These are phyloP conservation scores for Calendula officinalis DNA, from an alignment of 129 eudicot species.

Conservation along the genomic window DNA sequence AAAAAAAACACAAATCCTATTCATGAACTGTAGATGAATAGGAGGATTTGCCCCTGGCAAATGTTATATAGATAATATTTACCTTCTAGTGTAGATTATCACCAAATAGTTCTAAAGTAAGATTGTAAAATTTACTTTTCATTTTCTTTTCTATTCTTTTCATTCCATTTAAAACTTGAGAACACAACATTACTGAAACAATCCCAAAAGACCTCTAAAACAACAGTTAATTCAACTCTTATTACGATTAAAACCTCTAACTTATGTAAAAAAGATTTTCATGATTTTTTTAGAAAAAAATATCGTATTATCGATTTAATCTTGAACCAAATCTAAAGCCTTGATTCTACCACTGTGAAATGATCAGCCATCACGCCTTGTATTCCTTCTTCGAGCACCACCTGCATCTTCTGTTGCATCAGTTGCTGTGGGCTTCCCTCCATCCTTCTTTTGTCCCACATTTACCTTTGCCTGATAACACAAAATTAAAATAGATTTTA, in stretches of 20 bases:
- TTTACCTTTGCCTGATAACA: conserved; percentile 31
- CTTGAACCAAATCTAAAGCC: conserved; percentile 22
- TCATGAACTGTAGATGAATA: too few species aligned
- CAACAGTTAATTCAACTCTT: conserved; percentile 4
- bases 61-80: too few species aligned
- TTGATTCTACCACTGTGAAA: conserved; percentile 22
- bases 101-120: too few species aligned
- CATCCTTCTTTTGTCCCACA: conserved; percentile 34
- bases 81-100: too few species aligned
- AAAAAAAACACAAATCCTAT: too few species aligned
- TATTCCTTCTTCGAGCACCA: conserved; percentile 45
- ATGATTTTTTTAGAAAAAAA: background rate
- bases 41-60: too few species aligned
- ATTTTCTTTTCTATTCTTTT: too few species aligned
- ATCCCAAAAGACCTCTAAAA: background rate
- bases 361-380: conserved; percentile 47
- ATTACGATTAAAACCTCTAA: conserved; percentile 26
- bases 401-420: conserved; percentile 44
- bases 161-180: too few species aligned
- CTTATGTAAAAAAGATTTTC: conserved; percentile 30
- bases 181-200: background rate
- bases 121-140: too few species aligned
- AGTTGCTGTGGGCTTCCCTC: conserved; percentile 29
- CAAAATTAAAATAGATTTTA: too few species aligned
- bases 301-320: background rate